phyloP scores from a whole-genome alignment of 2,329 filamentous ascomycete species.

The Anthostomella pinea region DNA sequence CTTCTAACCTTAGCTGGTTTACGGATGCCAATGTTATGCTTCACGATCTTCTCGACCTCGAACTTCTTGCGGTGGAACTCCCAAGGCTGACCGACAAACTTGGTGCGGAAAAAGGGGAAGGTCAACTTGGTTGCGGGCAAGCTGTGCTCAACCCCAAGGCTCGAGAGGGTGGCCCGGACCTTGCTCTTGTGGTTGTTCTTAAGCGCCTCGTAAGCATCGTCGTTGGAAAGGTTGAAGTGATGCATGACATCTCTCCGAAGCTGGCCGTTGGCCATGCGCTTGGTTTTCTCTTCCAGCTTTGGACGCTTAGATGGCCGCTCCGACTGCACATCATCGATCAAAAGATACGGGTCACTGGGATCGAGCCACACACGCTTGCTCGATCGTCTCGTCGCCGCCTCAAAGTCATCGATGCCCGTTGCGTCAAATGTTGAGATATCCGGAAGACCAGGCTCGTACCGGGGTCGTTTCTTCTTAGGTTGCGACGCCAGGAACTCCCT shows the following conservation, averaged over 20 bases:
- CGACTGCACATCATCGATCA: conserved; percentile 74
- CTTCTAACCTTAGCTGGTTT: conserved; percentile 71
- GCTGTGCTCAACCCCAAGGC: conserved; percentile 90
- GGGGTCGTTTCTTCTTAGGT: conserved; percentile 66
- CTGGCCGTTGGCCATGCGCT: conserved; percentile 65
- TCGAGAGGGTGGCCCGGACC: conserved; percentile 86
- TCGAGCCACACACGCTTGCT: conserved; percentile 81
- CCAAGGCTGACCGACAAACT: conserved; percentile 69
- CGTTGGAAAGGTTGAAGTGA: conserved; percentile 94
- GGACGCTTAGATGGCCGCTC: conserved; percentile 61
- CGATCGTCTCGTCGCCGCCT: conserved; percentile 67
- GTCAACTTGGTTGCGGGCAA: conserved; percentile 87
- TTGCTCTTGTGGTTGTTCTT: conserved; percentile 98
- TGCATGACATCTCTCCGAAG: conserved; percentile 70
- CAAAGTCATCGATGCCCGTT: conserved; percentile 78
- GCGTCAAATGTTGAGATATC: conserved; percentile 58
- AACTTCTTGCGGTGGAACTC: conserved; percentile 65
- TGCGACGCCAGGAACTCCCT: conserved; percentile 53
- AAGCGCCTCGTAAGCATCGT: conserved; percentile 89
- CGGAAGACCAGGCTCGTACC: conserved; percentile 56
- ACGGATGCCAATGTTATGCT: conserved; percentile 27
- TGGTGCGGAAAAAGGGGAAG: conserved; percentile 94
- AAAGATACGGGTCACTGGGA: conserved; percentile 80
- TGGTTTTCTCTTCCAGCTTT: conserved; percentile 55
- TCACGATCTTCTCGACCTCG: conserved; percentile 57